Conservation (phyloP, 1,139 yeast genomes). For the Lodderomyces metapsilosis region DNA sequence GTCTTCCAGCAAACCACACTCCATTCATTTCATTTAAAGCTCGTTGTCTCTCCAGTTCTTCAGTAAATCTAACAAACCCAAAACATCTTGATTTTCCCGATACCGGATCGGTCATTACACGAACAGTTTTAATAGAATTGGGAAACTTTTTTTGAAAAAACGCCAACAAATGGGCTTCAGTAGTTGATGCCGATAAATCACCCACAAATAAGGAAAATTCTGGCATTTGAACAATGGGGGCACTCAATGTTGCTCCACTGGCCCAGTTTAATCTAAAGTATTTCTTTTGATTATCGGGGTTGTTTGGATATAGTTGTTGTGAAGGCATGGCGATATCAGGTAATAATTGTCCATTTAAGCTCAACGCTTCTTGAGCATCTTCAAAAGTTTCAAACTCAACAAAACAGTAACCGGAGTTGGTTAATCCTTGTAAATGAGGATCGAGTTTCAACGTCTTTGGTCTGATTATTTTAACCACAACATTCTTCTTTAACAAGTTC, state of each 20-base stretch:
- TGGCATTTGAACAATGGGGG: conserved; percentile 49
- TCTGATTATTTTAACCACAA: conserved; percentile 53
- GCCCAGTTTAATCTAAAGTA: conserved; percentile 74
- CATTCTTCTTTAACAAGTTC: conserved; percentile 39
- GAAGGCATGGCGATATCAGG: conserved; percentile 56
- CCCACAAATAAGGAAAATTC: conserved; percentile 76
- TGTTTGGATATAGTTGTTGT: conserved; percentile 40
- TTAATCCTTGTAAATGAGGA: conserved; percentile 25
- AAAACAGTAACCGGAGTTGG: conserved; percentile 76
- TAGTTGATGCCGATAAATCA: conserved; percentile 69
- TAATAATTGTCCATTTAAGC: conserved; percentile 62
- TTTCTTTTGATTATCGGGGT: conserved; percentile 56
- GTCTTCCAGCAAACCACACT: conserved; percentile 70
- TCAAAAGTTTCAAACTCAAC: conserved; percentile 62
- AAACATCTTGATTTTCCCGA: conserved; percentile 74
- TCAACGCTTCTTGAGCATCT: conserved; percentile 64
- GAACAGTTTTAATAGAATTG: conserved; percentile 61
- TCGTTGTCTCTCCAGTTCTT: conserved; percentile 60
- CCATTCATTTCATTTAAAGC: conserved; percentile 75
- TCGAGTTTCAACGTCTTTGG: conserved; percentile 36
- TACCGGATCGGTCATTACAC: conserved; percentile 74
- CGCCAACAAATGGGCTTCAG: conserved; percentile 66
- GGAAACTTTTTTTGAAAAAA: conserved; percentile 63
- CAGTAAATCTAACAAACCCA: conserved; percentile 71
- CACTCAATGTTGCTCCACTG: conserved; percentile 58